These are phyloP conservation scores for Naematelia aurantialba DNA, from an alignment of 768 basidiomycete species.

Conservation along the genomic window DNA sequence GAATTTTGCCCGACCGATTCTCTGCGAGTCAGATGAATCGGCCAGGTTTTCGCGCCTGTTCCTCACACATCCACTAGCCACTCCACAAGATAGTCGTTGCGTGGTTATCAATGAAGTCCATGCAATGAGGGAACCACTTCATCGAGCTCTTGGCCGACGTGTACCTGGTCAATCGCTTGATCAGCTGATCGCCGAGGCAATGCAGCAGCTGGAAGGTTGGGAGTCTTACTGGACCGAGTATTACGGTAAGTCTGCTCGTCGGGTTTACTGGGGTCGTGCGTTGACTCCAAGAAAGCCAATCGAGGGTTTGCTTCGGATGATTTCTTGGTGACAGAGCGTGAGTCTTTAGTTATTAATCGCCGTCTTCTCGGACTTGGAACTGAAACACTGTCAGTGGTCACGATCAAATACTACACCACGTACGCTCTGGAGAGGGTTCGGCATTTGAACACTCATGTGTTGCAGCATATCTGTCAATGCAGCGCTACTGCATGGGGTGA, in stretches of 20 bases:
- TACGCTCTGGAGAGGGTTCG: constrained; percentile 1
- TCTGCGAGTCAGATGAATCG: constrained; percentile 5
- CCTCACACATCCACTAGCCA: constrained; percentile 11
- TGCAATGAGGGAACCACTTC: constrained; percentile 11
- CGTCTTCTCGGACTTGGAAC: not conserved
- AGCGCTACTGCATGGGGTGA: constrained; percentile 6
- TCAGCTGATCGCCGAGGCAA: constrained; percentile 2
- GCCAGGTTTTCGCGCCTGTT: constrained; percentile 3
- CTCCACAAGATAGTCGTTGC: constrained; percentile 8
- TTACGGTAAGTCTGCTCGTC: not conserved
- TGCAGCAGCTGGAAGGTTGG: constrained; percentile 4
- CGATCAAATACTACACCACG: constrained; percentile 9
- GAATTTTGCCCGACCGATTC: constrained; percentile 9
- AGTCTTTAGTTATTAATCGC: not conserved
- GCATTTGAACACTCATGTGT: not conserved
- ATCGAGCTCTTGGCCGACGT: constrained; percentile 5
- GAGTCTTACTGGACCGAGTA: constrained; percentile 6
- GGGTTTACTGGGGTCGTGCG: not conserved
- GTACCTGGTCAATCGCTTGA: constrained; percentile 1
- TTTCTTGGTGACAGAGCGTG: constrained; percentile 8
- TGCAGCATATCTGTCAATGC: constrained; percentile 6
- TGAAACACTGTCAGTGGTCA: constrained; percentile 6
- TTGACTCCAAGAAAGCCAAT: not conserved
- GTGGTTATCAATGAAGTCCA: constrained; percentile 8
- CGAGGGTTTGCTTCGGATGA: constrained; percentile 1